phyloP scores from a whole-genome alignment of 371 early-diverging fungal species.

The Blakeslea trispora region DNA sequence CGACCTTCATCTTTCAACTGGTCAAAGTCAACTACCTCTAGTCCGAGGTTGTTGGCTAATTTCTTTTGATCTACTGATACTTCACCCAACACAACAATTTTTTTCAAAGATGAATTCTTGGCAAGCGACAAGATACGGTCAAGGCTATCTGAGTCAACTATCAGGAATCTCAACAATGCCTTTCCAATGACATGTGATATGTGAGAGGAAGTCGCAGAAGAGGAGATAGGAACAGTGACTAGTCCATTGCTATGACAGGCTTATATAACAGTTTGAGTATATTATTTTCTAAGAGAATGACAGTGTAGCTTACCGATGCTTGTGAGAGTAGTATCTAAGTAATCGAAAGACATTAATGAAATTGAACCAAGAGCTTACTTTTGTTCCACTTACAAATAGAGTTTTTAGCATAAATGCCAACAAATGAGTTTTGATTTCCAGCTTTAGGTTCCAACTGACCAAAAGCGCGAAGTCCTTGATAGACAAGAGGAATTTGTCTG shows the following conservation, averaged over 20 bases:
- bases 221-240: slow-evolving; percentile 48
- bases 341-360: slow-evolving; percentile 3
- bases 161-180: slow-evolving; percentile 32
- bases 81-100: slow-evolving; percentile 33
- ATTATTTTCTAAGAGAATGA: no score
- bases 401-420: slow-evolving; percentile 53
- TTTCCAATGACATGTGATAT: slow-evolving; percentile 31
- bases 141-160: slow-evolving; percentile 26
- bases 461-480: slow-evolving; percentile 30
- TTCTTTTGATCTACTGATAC: slow-evolving; percentile 14
- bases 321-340: slow-evolving; percentile 34
- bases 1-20: slow-evolving; percentile 37
- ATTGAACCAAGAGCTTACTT: background rate
- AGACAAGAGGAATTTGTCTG: slow-evolving; percentile 19
- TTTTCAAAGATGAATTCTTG: slow-evolving; percentile 23
- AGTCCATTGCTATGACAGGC: slow-evolving; percentile 43
- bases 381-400: slow-evolving; percentile 43
- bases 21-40: slow-evolving; percentile 32
- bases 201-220: slow-evolving; percentile 31
- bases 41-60: slow-evolving; percentile 19
- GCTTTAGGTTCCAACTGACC: slow-evolving; percentile 46
- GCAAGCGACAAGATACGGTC: slow-evolving; percentile 24
- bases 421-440: slow-evolving; percentile 46
- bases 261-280: slow-evolving; percentile 14
- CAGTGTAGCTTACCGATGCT: slow-evolving; percentile 36